Base-by-base conservation (phyloP, 129 eudicot genomes). In the Artemisia argyi region DNA sequence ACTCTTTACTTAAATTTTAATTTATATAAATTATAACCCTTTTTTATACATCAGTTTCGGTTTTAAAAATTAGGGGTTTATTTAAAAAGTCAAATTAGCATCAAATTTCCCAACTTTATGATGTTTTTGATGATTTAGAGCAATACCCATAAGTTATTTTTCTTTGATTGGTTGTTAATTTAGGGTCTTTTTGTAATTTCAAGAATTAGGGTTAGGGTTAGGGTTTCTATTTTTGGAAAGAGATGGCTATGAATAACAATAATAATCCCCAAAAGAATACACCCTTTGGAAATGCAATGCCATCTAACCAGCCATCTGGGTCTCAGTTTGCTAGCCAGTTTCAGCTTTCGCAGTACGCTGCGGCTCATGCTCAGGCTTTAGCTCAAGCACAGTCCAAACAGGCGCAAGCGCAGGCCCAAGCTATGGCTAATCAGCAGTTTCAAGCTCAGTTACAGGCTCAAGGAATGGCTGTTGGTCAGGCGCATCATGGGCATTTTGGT, bases 391-490 rank as follows among this genome's bases (percentile, higher is more conserved):
- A 63, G 12, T 35, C 69, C 2, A 39, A 64, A n/a, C n/a, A n/a
- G n/a, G n/a, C n/a, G n/a, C n/a, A n/a, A 42, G 69, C 69, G 17
- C 69, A 64, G 69, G 47, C 66, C 6, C 66, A 61, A 61, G 46
- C 57, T 52, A 13, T 52, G 18, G 57, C 26, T 13, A 64, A 17
- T 42, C 69, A 64, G n/a, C 68, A 64, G 49, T 64, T 39, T n/a
- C 69, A 64, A 16, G 69, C 69, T 14, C 69, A 64, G 52, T n/a
- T 64, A 18, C 69, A 64, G 26, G 53, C 69, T 64, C 69, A 64
- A 17, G 53, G 53, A 7, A 64, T 64, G 52, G 42, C 69, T 17
- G 11, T 64, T 3, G 39, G 39, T 18, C 69, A 39, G 44, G 16
- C 53, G 6, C 69, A 64, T 52, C 57, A 15, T 42, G 69, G 69